phyloP scores from a whole-genome alignment of 257 asterid genomes.

The Fraxinus pennsylvanica region DNA sequence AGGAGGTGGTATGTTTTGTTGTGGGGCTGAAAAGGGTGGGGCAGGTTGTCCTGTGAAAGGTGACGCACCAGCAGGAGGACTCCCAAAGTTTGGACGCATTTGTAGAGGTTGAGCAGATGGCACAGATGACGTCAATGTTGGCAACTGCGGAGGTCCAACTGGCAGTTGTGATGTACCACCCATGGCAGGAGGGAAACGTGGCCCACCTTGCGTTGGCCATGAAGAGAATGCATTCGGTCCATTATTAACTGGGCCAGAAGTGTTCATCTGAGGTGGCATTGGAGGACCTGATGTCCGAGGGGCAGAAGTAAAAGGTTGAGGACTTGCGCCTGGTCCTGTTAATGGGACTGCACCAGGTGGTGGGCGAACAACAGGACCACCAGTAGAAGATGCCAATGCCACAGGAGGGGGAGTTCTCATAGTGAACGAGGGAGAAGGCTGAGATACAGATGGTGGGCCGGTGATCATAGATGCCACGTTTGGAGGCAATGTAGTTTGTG shows the following conservation, averaged over 20 bases:
- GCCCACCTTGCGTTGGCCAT: constrained; percentile 52
- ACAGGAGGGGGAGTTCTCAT: constrained; percentile 86
- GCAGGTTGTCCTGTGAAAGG: constrained; percentile 63
- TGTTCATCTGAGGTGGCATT: constrained; percentile 41
- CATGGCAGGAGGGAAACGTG: constrained; percentile 59
- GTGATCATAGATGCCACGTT: constrained; percentile 47
- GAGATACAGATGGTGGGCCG: constrained; percentile 64
- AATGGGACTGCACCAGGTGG: constrained; percentile 30
- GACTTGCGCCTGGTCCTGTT: constrained; percentile 49
- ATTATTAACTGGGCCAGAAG: constrained; percentile 54
- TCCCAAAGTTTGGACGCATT: constrained; percentile 72
- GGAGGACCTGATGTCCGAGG: constrained; percentile 52
- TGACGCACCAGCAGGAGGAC: constrained; percentile 67
- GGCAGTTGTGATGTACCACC: constrained; percentile 61
- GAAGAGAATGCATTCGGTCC: constrained; percentile 53
- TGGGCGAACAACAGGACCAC: constrained; percentile 50
- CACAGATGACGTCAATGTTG: constrained; percentile 44
- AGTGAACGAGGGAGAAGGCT: constrained; percentile 64
- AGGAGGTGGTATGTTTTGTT: constrained; percentile 60
- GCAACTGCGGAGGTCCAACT: constrained; percentile 61
- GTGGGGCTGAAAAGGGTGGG: constrained; percentile 60
- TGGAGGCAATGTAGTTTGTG: constrained; percentile 56
- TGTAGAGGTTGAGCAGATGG: constrained; percentile 55
- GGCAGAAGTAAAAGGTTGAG: constrained; percentile 55
- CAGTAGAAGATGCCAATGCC: constrained; percentile 51